Evolutionary conservation across 140 eudicot species (phyloP).

Genomic region (Oenanthe javanica): DNA sequence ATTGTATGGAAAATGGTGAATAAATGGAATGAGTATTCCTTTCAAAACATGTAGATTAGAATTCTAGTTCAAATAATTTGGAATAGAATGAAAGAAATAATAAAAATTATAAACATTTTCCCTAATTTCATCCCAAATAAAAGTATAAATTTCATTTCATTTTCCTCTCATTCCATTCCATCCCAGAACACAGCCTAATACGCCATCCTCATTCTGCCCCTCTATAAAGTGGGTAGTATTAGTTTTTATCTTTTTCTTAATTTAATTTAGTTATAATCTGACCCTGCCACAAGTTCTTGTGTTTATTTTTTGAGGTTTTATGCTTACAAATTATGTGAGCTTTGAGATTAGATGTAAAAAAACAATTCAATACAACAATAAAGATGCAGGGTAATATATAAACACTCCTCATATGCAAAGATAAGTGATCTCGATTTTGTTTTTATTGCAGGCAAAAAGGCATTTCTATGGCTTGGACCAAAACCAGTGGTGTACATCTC

Average conservation of each 20-base stretch:
- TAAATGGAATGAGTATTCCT: too few species aligned
- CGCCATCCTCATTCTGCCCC: too few species aligned
- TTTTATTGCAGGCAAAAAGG: conserved; percentile 10
- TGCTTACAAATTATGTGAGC: not conserved
- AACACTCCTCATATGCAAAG: not conserved
- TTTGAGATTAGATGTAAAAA: not conserved
- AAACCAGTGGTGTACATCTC: conserved; percentile 5
- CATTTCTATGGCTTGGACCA: conserved; percentile 13
- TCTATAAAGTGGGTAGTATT: too few species aligned
- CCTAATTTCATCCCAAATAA: too few species aligned
- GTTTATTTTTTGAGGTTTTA: not conserved
- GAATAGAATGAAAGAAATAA: too few species aligned
- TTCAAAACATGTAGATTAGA: too few species aligned
- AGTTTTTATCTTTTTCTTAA: not conserved
- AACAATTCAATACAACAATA: not conserved
- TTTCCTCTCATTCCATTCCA: too few species aligned
- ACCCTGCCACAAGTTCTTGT: not conserved
- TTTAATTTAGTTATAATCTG: not conserved
- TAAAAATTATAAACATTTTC: too few species aligned
- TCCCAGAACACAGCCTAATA: too few species aligned
- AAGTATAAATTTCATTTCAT: too few species aligned
- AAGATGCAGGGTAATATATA: not conserved
- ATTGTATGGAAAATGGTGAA: too few species aligned
- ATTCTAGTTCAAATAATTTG: too few species aligned
- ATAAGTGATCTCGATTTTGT: not conserved